Base-by-base conservation (phyloP, 805 yeast genomes). In the Suhomyces sp. region DNA sequence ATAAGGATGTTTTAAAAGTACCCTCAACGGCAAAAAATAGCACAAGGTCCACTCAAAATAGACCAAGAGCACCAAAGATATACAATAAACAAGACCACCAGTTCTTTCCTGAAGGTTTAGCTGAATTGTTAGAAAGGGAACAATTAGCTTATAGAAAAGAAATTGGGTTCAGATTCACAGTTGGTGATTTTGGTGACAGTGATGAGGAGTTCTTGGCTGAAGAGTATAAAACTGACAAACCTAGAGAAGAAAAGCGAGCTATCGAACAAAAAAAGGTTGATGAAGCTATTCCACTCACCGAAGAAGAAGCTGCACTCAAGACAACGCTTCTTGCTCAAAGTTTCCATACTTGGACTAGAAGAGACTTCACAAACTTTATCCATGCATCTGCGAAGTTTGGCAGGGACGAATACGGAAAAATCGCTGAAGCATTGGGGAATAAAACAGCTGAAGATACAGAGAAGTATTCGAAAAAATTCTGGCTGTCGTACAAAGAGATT, bases 311-410 rank as follows among this genome's bases (percentile, higher is more conserved):
- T 20, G 60, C 58, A 21, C 51, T 67, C 36, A 84, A 83, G 48
- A 75, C 76, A 30, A 48, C 69, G 35, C 64, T 74, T 14, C 53
- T 83, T n/a, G 64, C 59, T 2, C 65, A 74, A 42, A 80, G 86
- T 3, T 84, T 82, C 54, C 72, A 70, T 12, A 68, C 68, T 32
- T 85, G 93, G 93, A 70, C 83, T 2, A 74, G 82, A 54, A 70
- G 93, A 40, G 95, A 85, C 50, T 82, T 84, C 48, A 74, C 86
- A 26, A 76, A 78, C 35, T 83, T 79, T 48, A 68, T 84, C 26
- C 88, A 81, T 48, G 79, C 80, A 7, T 72, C 80, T 51, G 86
- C 85, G 1, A 79, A 74, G 42, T 76, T 65, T 53, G 93, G 95
- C 0, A 68, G 86, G 28, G 63, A 68, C 7, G 66, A 74, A 23